Conservation (phyloP, 345 rosid genomes). For the Hibiscus tridactylites region DNA sequence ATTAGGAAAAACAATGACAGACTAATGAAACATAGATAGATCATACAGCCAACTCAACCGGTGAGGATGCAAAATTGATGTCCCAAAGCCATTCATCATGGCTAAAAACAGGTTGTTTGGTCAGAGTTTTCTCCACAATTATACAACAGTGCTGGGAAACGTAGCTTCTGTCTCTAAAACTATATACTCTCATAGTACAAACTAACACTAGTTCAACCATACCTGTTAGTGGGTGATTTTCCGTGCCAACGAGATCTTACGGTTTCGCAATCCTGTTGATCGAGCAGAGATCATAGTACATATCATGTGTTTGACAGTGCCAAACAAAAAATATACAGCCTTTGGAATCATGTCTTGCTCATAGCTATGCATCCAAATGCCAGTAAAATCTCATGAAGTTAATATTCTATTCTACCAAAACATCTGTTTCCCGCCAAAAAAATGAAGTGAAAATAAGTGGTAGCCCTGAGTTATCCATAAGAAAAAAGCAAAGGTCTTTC, state of each 20-base stretch:
- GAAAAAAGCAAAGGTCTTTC: not conserved
- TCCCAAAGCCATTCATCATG: not conserved
- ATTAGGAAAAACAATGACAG: too few relatives aligned
- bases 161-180: not conserved
- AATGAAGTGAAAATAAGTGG: slow-evolving; percentile 13
- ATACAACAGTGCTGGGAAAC: slow-evolving; percentile 13
- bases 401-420: slow-evolving; percentile 27
- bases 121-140: slow-evolving; percentile 11
- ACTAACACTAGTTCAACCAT: not conserved
- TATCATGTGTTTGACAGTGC: slow-evolving; percentile 7
- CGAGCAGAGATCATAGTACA: not conserved
- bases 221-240: not conserved
- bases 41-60: not conserved
- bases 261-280: slow-evolving; percentile 11
- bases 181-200: slow-evolving; percentile 13
- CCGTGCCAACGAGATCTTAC: not conserved
- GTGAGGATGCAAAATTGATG: not conserved
- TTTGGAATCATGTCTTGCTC: slow-evolving; percentile 8
- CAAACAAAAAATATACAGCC: slow-evolving; percentile 19
- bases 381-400: slow-evolving; percentile 22
- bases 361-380: slow-evolving; percentile 17
- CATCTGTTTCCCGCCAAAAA: slow-evolving; percentile 5
- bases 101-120: slow-evolving; percentile 1
- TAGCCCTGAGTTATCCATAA: slow-evolving; percentile 3
- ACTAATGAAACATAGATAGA: not conserved